Evolutionary conservation across 192 early-diverging fungal genomes (phyloP).

Genomic region (Mortierella alpina): DNA sequence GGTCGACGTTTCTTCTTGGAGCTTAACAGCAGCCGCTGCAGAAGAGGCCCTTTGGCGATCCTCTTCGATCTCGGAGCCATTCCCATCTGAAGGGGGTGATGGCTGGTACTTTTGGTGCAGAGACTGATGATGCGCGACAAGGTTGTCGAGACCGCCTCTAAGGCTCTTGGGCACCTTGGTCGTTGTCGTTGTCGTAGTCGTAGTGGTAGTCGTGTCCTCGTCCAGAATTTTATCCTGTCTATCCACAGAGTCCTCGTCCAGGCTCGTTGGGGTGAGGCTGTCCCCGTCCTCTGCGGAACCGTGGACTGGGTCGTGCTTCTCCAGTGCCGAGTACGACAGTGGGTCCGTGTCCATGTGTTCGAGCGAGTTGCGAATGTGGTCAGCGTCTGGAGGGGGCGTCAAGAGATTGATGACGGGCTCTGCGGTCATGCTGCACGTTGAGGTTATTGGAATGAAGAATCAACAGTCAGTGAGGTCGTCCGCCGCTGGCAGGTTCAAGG

Average conservation of each 20-base stretch:
- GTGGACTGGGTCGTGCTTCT: conserved; percentile 13
- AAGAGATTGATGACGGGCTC: conserved; percentile 15
- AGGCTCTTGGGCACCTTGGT: neutral
- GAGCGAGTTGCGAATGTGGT: neutral
- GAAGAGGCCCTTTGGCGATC: neutral
- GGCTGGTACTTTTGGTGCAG: conserved; percentile 15
- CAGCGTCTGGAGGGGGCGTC: conserved; percentile 28
- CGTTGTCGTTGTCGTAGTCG: conserved; percentile 18
- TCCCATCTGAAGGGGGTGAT: neutral
- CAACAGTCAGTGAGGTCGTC: neutral
- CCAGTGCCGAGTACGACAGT: neutral
- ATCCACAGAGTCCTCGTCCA: neutral
- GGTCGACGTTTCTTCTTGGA: neutral
- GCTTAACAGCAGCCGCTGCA: neutral
- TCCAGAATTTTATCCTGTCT: neutral
- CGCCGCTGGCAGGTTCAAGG: neutral
- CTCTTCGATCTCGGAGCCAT: conserved; percentile 6
- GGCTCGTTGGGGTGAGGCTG: neutral
- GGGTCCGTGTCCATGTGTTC: conserved; percentile 15
- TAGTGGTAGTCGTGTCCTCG: conserved; percentile 23
- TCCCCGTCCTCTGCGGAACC: conserved; percentile 19
- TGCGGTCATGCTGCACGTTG: conserved; percentile 1
- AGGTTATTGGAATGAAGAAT: neutral
- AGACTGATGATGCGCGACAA: conserved; percentile 24
- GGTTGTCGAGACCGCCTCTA: conserved; percentile 6